A percentile compares a stretch with the other conserved stretches of the same genome.
These are phyloP conservation scores for Brassica incana DNA, from an alignment of 345 rosid species.

Conservation along the genomic window DNA sequence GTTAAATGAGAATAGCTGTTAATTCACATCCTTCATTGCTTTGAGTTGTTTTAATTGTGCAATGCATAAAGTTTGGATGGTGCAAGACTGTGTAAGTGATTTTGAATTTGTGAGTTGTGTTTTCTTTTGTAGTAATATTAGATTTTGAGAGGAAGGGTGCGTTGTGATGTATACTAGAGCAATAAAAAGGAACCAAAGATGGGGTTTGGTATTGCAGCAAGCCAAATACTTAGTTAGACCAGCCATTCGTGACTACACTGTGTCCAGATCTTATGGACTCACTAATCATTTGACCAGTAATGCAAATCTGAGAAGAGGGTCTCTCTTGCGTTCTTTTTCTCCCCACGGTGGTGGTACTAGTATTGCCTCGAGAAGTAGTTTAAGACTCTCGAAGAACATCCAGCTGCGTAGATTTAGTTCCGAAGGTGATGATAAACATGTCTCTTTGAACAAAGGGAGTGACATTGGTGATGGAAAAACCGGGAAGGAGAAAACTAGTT, in stretches of 20 bases:
- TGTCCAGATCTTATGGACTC: constrained; percentile 39
- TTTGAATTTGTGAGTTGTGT: not conserved
- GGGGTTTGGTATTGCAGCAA: constrained; percentile 54
- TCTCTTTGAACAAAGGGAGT: constrained; percentile 51
- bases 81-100: constrained; percentile 17
- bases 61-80: constrained; percentile 7
- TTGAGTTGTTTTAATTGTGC: not conserved
- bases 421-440: constrained; percentile 62
- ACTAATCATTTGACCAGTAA: constrained; percentile 23
- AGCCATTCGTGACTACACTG: constrained; percentile 37
- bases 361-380: constrained; percentile 31
- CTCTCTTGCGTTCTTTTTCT: constrained; percentile 39
- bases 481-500: constrained; percentile 33
- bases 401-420: constrained; percentile 71
- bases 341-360: constrained; percentile 11
- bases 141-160: constrained; percentile 22
- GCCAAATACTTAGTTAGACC: constrained; percentile 49
- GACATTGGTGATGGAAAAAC: constrained; percentile 50
- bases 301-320: constrained; percentile 44
- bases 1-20: constrained; percentile 17
- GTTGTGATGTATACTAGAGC: constrained; percentile 68
- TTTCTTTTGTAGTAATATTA: constrained; percentile 27
- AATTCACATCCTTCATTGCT: constrained; percentile 1
- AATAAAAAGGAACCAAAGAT: constrained; percentile 65
- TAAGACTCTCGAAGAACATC: constrained; percentile 31